Evolutionary conservation across 148 eudicot genomes (phyloP).

Genomic region (Silene latifolia): DNA sequence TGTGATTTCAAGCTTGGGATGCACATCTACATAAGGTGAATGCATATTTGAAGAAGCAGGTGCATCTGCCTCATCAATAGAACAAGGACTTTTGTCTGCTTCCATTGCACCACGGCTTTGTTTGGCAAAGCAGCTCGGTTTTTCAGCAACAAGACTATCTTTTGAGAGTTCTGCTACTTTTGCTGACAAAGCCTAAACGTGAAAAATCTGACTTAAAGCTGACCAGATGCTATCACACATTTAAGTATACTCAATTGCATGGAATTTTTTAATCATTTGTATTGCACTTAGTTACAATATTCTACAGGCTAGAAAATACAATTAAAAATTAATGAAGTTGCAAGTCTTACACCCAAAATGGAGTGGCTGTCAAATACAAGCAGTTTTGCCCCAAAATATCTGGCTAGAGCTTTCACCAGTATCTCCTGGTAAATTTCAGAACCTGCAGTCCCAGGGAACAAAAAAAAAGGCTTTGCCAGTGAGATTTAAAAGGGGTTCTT

Average conservation of each 20-base stretch:
- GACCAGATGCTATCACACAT: background rate
- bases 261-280: background rate
- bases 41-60: slow-evolving; percentile 40
- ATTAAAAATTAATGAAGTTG: background rate
- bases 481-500: slow-evolving; percentile 13
- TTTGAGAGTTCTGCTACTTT: slow-evolving; percentile 70
- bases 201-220: background rate
- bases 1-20: slow-evolving; percentile 44
- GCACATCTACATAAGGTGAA: slow-evolving; percentile 40
- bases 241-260: no score
- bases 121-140: slow-evolving; percentile 39
- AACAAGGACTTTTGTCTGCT: slow-evolving; percentile 31
- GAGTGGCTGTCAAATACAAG: slow-evolving; percentile 83
- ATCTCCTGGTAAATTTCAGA: slow-evolving; percentile 97
- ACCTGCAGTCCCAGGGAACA: slow-evolving; percentile 40
- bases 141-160: slow-evolving; percentile 52
- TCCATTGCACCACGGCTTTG: slow-evolving; percentile 45
- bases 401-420: slow-evolving; percentile 85
- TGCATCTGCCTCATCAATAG: slow-evolving; percentile 46
- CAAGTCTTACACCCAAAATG: slow-evolving; percentile 69
- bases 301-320: background rate
- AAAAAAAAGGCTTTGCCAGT: slow-evolving; percentile 6
- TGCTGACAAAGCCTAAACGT: slow-evolving; percentile 50
- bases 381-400: slow-evolving; percentile 79
- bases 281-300: background rate